Evolutionary conservation across 257 asterid genomes (phyloP).

Genomic region (Lithospermum erythrorhizon): DNA sequence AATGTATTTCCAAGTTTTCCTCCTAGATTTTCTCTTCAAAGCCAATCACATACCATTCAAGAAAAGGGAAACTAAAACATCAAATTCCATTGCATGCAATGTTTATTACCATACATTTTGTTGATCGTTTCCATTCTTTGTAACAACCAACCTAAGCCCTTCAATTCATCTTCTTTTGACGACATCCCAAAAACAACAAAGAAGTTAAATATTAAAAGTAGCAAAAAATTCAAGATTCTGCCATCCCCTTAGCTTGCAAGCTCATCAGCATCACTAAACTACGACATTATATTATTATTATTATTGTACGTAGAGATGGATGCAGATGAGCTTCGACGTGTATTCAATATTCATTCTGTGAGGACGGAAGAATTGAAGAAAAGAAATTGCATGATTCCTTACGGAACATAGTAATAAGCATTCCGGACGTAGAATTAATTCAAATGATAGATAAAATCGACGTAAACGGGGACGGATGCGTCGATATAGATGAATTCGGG

Average conservation of each 20-base stretch:
- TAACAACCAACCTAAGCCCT: not conserved
- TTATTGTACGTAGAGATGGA: not conserved
- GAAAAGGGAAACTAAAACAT: no score
- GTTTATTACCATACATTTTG: not conserved
- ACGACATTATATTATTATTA: not conserved
- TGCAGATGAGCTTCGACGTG: not conserved
- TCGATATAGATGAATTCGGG: not conserved
- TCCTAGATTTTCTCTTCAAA: not conserved
- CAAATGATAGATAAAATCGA: not conserved
- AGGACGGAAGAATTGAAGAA: not conserved
- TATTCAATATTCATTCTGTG: not conserved
- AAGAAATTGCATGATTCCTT: not conserved
- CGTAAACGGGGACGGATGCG: not conserved
- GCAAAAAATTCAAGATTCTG: no score
- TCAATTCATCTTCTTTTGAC: not conserved
- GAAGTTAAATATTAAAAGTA: no score
- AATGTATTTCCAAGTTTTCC: not conserved
- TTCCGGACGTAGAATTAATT: not conserved
- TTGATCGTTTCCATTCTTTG: not conserved
- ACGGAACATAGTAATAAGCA: not conserved
- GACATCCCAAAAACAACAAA: not conserved
- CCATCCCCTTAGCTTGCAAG: not conserved
- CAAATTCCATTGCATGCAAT: not conserved
- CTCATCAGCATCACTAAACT: not conserved
- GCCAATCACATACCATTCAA: not conserved